A percentile compares a stretch with the other conserved stretches of the same genome.
These are phyloP conservation scores for Amanita polypyramis DNA, from an alignment of 768 basidiomycete genomes.

Conservation along the genomic window DNA sequence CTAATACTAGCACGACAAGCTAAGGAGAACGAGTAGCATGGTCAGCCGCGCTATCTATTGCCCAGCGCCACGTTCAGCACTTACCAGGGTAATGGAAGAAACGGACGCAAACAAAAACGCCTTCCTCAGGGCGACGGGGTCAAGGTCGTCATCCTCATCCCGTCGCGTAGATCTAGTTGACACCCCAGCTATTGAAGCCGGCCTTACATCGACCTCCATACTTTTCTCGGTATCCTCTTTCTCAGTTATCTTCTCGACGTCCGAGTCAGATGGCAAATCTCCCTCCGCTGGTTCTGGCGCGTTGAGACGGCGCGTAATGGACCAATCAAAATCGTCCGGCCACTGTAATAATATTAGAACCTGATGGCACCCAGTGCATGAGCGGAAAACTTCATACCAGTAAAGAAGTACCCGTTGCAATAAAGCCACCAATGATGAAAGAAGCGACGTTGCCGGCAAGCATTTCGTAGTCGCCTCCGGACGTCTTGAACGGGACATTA, in stretches of 20 bases:
- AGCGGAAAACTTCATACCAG: conserved; percentile 33
- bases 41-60: neutral
- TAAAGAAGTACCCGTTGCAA: conserved; percentile 54
- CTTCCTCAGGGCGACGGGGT: conserved; percentile 52
- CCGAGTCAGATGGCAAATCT: neutral
- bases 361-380: neutral
- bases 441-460: conserved; percentile 84
- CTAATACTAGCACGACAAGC: conserved; percentile 54
- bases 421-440: conserved; percentile 70
- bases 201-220: neutral
- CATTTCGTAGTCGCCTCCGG: conserved; percentile 46
- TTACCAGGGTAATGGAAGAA: conserved; percentile 57
- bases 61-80: conserved; percentile 11
- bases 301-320: conserved; percentile 72
- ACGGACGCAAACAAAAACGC: conserved; percentile 77
- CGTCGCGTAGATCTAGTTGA: neutral
- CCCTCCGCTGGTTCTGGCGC: conserved; percentile 8
- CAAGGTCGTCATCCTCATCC: conserved; percentile 46
- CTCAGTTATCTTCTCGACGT: neutral
- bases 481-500: conserved; percentile 13
- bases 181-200: neutral
- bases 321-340: conserved; percentile 81
- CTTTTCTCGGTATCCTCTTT: neutral
- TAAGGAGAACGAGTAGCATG: conserved; percentile 13
- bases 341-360: conserved; percentile 27